These are phyloP conservation scores for Populus trichocarpa DNA, from an alignment of 441 rosid species.

Conservation along the genomic window DNA sequence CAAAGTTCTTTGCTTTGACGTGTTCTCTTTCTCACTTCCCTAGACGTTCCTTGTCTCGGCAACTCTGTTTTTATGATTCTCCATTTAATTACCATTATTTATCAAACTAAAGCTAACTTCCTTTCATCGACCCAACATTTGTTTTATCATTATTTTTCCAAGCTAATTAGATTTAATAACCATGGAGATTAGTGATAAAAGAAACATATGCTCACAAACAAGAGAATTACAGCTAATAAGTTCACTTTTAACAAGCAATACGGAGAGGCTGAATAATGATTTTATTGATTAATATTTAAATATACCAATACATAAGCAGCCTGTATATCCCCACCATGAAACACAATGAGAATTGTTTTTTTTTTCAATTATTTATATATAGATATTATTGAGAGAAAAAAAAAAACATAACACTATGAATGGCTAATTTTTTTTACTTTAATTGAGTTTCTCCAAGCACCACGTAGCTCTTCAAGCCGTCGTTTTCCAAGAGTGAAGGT, in stretches of 20 bases:
- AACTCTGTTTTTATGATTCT: constrained; percentile 9
- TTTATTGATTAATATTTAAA: too few relatives aligned
- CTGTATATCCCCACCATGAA: too few relatives aligned
- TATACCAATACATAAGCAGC: too few relatives aligned
- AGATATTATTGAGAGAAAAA: too few relatives aligned
- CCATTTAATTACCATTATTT: not conserved
- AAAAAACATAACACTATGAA: not conserved
- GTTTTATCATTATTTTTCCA: not conserved
- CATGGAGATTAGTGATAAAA: not conserved
- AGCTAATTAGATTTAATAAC: not conserved
- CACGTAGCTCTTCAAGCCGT: constrained; percentile 5
- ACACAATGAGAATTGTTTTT: too few relatives aligned
- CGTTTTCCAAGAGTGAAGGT: constrained; percentile 14
- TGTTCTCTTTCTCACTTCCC: constrained; percentile 59
- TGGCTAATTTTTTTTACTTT: not conserved
- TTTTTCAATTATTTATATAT: too few relatives aligned
- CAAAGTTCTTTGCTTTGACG: constrained; percentile 44
- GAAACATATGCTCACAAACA: not conserved
- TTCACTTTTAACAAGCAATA: too few relatives aligned
- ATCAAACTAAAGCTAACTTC: constrained; percentile 11
- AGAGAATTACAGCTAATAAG: not conserved
- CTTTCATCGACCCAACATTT: constrained; percentile 11
- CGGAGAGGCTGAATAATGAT: too few relatives aligned
- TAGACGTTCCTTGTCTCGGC: constrained; percentile 50
- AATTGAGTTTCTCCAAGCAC: not conserved